These are phyloP conservation scores for Magnaporthiopsis incrustans DNA, from an alignment of 2,329 filamentous ascomycete species.

Conservation along the genomic window DNA sequence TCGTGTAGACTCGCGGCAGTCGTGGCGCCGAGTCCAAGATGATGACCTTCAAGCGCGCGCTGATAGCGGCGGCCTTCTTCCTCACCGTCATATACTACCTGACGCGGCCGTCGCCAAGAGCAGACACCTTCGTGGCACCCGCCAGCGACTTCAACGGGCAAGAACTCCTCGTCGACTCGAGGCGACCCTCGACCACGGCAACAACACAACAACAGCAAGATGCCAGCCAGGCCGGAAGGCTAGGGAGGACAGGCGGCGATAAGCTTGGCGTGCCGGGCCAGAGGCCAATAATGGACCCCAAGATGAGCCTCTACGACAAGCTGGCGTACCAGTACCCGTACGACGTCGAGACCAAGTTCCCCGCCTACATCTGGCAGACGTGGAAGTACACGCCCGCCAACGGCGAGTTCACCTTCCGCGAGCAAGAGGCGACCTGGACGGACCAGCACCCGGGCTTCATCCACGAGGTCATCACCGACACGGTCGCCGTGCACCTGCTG, in stretches of 20 bases:
- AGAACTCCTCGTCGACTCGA: slow-evolving; percentile 14
- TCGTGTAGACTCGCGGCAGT: background rate
- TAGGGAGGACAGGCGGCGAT: slow-evolving; percentile 10
- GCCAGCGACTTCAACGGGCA: slow-evolving; percentile 22
- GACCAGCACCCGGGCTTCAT: slow-evolving; percentile 82
- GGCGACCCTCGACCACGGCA: slow-evolving; percentile 16
- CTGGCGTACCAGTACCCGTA: slow-evolving; percentile 92
- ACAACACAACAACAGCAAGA: slow-evolving; percentile 4
- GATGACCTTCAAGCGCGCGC: slow-evolving; percentile 70
- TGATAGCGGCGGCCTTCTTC: slow-evolving; percentile 62
- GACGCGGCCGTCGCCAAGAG: slow-evolving; percentile 40
- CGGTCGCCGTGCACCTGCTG: slow-evolving; percentile 72
- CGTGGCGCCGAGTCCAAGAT: slow-evolving; percentile 34
- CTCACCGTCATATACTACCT: slow-evolving; percentile 64
- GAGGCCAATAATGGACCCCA: slow-evolving; percentile 57
- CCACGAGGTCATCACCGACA: slow-evolving; percentile 94
- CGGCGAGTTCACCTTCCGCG: slow-evolving; percentile 69
- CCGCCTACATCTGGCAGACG: slow-evolving; percentile 98
- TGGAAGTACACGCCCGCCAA: slow-evolving; percentile 85
- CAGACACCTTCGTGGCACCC: slow-evolving; percentile 20
- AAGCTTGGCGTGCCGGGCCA: slow-evolving; percentile 29
- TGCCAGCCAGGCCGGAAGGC: background rate
- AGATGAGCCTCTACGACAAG: slow-evolving; percentile 68
- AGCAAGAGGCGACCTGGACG: slow-evolving; percentile 84
- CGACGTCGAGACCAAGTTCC: slow-evolving; percentile 80